Base-by-base conservation (phyloP, 768 basidiomycete species). In the Collybiopsis confluens region DNA sequence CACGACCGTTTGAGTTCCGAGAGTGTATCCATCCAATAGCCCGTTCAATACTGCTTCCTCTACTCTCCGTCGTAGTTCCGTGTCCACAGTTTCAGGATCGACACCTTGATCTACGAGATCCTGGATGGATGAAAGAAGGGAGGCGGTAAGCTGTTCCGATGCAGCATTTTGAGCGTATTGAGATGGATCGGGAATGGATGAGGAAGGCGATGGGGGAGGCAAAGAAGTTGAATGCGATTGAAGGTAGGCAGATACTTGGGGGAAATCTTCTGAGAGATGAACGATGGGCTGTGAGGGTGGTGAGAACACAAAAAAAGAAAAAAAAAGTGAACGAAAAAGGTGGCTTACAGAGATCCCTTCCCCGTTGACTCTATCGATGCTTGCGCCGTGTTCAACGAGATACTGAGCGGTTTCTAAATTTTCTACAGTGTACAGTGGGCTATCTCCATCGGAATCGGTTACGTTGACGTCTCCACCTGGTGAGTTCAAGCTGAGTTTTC, bases 381-480 rank as follows among this genome's bases (percentile, higher is more conserved):
- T 65, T 4, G 93, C 92, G 16, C 93, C 93, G 57, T 87, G 82
- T 52, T 88, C 77, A 60, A 96, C 73, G 57, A 97, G 82, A 68
- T 77, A 92, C 13, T 74, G 76, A 2, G 94, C 93, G 0, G 88
- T 88, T 55, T 85, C 80, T 38, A 90, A 62, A 65, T 82, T 80
- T 70, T 97, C 94, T 43, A 92, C 92, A 23, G 90, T 90, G 74
- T 90, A 96, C 16, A 97, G 73, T 9, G 94, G 94, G 9, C 93
- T 96, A 66, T 97, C 94, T 8, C 90, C 90, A 63, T 97, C 94
- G 49, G 75, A 76, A 65, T 97, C 94, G 1, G 82, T 79, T 56
- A 94, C 68, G 64, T 97, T 93, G 54, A 94, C 88, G 64, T 95
- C 80, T 47, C 93, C 94, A 15, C 93, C 93, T 85, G 52, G 46